These are phyloP conservation scores for Phytophthora constricta DNA, from an alignment of 352 stramenopile species.

Conservation along the genomic window DNA sequence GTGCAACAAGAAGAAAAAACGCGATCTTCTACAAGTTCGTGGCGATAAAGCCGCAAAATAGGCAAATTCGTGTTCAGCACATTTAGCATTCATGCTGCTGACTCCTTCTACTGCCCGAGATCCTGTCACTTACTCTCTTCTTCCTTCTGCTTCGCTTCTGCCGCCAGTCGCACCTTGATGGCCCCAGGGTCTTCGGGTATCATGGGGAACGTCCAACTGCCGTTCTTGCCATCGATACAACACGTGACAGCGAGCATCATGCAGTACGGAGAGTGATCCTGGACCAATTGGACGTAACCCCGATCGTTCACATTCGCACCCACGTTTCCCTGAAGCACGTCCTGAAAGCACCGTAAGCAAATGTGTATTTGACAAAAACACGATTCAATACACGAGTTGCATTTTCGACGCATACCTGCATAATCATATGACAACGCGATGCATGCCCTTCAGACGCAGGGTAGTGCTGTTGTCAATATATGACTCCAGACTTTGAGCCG, in stretches of 20 bases:
- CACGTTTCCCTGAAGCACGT: neutral
- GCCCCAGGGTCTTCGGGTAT: neutral
- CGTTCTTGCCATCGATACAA: neutral
- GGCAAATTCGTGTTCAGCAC: no score
- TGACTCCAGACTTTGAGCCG: neutral
- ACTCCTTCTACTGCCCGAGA: neutral
- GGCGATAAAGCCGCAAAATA: no score
- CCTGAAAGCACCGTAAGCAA: neutral
- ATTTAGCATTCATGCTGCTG: neutral
- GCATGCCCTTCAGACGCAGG: neutral
- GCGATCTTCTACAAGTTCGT: conserved; percentile 9
- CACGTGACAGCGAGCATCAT: neutral
- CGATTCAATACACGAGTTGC: neutral
- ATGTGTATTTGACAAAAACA: neutral
- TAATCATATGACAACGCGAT: neutral
- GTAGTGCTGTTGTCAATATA: neutral
- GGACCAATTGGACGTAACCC: neutral
- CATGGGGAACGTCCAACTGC: neutral
- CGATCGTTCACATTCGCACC: no score
- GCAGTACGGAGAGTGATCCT: neutral
- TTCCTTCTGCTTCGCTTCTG: neutral
- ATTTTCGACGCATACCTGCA: neutral
- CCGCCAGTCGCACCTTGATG: neutral
- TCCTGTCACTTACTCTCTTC: neutral
- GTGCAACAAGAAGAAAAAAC: neutral